Base-by-base conservation (phyloP, 805 yeast genomes). In the Cyberlindnera suaveolens region DNA sequence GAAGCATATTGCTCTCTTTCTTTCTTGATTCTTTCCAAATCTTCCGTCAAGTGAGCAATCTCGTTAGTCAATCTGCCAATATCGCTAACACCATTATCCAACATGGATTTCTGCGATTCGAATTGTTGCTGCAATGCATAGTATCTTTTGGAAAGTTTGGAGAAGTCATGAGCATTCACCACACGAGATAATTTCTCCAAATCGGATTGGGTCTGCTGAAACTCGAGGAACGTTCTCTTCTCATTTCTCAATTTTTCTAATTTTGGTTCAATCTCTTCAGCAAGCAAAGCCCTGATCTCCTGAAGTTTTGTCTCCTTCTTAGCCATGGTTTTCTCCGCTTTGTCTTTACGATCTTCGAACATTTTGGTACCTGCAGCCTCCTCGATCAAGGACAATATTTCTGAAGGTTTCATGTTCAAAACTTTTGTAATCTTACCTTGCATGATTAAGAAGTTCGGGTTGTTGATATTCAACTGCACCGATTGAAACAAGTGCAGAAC, bases 401-500 rank as follows among this genome's bases (percentile, higher is more conserved):
- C 98, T 2, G 78, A 69, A 1, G 99, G 95, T 55, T 86, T 88
- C 98, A 93, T 93, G 62, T 93, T 93, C 56, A 93, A 73, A 50
- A 93, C 97, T 62, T 93, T 91, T 30, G 99, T 95, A 66, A 95
- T 93, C 61, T 89, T 87, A 47, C 99, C 99, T 66, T 93, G 99
- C 99, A 95, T 93, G 57, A 93, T 93, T 54, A 93, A 73, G 65
- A 93, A 93, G 62, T 93, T 93, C 29, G 99, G 99, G 60, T 91
- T 93, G 63, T 93, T 93, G 62, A 93, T 91, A 60, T 93, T 93
- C 49, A 93, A 74, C 65, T 93, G 99, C 18, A 95, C 96, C 15
- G 95, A 83, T 62, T 91, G 98, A 62, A 95, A 90, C 41, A 95
- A 66, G 54, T 84, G 90, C 43, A 89, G 73, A 1, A 93, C 96